Evolutionary conservation across 441 rosid genomes (phyloP), one percentile per base, ranked within the genome.

Genomic region (Corymbia calophylla): DNA sequence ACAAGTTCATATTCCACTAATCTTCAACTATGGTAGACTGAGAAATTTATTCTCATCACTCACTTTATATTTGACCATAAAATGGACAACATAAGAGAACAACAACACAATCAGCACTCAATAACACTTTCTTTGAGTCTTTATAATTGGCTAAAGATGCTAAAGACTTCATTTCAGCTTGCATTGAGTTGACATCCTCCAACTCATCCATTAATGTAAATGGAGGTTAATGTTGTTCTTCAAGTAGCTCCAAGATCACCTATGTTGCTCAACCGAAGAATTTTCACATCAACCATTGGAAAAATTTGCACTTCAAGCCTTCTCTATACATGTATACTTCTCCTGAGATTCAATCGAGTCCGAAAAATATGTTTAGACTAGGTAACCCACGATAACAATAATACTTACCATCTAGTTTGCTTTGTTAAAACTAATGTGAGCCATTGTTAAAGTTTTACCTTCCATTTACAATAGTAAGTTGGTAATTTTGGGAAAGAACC

Each of bases 281-380:
- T 55, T 55, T 55, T 55, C 60, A 8, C 60, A 55, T 55, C 60
- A 55, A 55, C 5, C 60, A 19, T 21, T 17, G 8, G 60, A 55
- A 55, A 55, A 0, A 8, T 19, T 55, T 55, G 27, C 0, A 21
- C 27, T 55, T 55, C 0, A 2, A 55, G 44, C 25, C 60, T 55
- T 55, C 60, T 55, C 27, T 21, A 55, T 55, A 55, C 27, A 55
- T 55, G 0, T 18, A 55, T 18, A 18, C 60, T 55, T 55, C 2
- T 55, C 60, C 0, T 55, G 0, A 55, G 60, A 55, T 21, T 55
- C 60, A 19, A 55, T 2, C 2, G 0, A 55, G 10, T 55, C 60
- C 60, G 44, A 5, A 55, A 19, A 19, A 55, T 55, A 25, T 55
- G 19, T 1, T 0, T 55, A 0, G 5, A 18, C 25, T 55, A 4